Base-by-base conservation (phyloP, 345 rosid species). In the Euphorbia tirucalli region DNA sequence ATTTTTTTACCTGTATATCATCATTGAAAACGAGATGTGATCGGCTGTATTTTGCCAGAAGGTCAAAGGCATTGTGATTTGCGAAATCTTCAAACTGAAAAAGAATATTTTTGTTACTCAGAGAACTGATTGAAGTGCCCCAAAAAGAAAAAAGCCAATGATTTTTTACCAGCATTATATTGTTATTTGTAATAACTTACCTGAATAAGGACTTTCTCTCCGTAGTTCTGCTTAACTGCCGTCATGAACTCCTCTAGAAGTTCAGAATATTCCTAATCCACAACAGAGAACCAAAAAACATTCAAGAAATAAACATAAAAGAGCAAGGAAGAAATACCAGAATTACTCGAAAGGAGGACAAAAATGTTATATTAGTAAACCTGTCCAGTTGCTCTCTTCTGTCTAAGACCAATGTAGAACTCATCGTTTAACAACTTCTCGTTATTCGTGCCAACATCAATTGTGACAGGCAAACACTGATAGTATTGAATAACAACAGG, bases 61-160 rank as follows among this genome's bases (percentile, higher is more conserved):
- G 79, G 59, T 88, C 87, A 64, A 92, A 94, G 11, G 97, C 98
- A 39, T 94, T 90, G 86, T 94, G 98, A 78, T 94, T 94, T 67
- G 98, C 98, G 75, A 94, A 94, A 82, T 94, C 98, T 85, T 94
- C 98, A 80, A 94, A 94, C 98, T 92, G 88, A 65, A 77, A 35
- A 79, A 85, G 61, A 46, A 61, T 2, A 24, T 14, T 39, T 22
- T 56, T 5, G 15, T 28, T 25, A 14, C 37, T 55, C 39, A 61
- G 13, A 48, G 59, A 22, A n/a, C 37, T 28, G 37, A 58, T n/a
- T 58, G 44, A 57, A 27, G 54, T 30, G 2, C 18, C 18, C 18
- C 21, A 30, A 69, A 65, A 18, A 49, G 39, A 56, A 25, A 37
- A 65, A 57, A 3, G 37, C 21, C 18, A 16, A 9, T 25, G 39